phyloP scores from a whole-genome alignment of 768 basidiomycete species.

The Asterophora parasitica region DNA sequence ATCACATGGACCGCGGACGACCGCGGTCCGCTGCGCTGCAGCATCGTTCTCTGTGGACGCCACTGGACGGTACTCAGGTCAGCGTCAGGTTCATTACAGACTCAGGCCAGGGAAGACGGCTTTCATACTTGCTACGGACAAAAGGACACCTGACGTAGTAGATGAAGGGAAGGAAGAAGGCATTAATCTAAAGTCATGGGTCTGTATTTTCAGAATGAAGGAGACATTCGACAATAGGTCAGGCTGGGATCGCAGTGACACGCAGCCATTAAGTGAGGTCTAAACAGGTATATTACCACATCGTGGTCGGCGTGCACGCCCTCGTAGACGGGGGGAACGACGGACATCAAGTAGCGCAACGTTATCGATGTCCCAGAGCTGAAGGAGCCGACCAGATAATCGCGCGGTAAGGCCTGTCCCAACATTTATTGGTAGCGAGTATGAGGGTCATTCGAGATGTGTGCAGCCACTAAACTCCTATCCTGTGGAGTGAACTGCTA shows the following conservation, averaged over 20 bases:
- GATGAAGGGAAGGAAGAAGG: too few relatives aligned
- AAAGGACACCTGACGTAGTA: too few relatives aligned
- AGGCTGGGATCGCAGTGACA: background rate
- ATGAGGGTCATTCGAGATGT: constrained; percentile 35
- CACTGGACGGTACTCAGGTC: too few relatives aligned
- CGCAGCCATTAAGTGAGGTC: background rate
- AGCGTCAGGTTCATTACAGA: too few relatives aligned
- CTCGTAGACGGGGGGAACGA: background rate
- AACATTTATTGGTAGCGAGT: constrained; percentile 38
- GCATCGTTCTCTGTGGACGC: background rate
- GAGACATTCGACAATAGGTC: background rate
- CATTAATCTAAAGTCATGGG: background rate
- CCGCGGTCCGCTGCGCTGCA: background rate
- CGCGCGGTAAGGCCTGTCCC: background rate
- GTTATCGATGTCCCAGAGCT: background rate
- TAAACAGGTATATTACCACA: background rate
- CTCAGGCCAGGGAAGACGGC: background rate
- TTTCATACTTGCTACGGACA: background rate
- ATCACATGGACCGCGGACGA: constrained; percentile 1
- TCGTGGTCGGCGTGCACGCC: background rate
- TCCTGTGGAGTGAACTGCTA: constrained; percentile 30
- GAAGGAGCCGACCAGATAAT: background rate
- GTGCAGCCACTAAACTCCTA: constrained; percentile 30
- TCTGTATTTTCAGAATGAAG: background rate
- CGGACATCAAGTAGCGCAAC: constrained; percentile 1